These are phyloP conservation scores for Cryoendolithus antarcticus DNA, from an alignment of 2,329 filamentous ascomycete genomes.

Conservation along the genomic window DNA sequence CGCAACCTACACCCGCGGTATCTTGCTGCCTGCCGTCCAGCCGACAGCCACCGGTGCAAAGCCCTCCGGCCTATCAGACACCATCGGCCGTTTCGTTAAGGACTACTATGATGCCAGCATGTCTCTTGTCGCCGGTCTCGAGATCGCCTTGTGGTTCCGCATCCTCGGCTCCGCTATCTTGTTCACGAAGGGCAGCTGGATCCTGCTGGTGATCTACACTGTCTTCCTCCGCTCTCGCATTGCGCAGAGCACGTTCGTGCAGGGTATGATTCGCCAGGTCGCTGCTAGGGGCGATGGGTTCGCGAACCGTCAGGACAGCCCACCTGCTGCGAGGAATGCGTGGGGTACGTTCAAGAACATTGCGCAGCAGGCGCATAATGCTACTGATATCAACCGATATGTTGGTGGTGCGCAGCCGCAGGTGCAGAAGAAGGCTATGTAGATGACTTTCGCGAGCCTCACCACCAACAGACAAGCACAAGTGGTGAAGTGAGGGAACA, in stretches of 20 bases:
- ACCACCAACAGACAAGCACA: too few species aligned
- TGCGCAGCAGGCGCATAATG: conserved; percentile 61
- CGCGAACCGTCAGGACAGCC: conserved; percentile 75
- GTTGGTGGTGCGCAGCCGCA: conserved; percentile 38
- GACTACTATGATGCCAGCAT: conserved; percentile 95
- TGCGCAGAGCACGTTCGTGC: conserved; percentile 85
- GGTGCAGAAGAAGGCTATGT: conserved; percentile 57
- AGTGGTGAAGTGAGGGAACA: too few species aligned
- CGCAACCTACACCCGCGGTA: conserved; percentile 87
- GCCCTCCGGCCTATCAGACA: conserved; percentile 57
- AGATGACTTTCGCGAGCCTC: too few species aligned
- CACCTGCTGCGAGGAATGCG: conserved; percentile 61
- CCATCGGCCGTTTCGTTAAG: conserved; percentile 89
- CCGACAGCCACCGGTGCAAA: conserved; percentile 50
- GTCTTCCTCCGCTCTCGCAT: conserved; percentile 84
- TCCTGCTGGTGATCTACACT: conserved; percentile 75
- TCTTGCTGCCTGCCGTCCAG: conserved; percentile 76
- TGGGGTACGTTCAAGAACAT: conserved; percentile 71
- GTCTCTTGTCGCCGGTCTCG: conserved; percentile 78
- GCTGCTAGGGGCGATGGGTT: conserved; percentile 67
- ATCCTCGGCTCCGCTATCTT: conserved; percentile 68
- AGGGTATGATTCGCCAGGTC: conserved; percentile 62
- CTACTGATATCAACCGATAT: conserved; percentile 69
- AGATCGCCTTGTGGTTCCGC: conserved; percentile 78
- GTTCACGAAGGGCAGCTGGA: conserved; percentile 85